Evolutionary conservation across 225 moss, liverwort and hornwort species (phyloP).

Genomic region (Bryoerythrophyllum caledonicum): DNA sequence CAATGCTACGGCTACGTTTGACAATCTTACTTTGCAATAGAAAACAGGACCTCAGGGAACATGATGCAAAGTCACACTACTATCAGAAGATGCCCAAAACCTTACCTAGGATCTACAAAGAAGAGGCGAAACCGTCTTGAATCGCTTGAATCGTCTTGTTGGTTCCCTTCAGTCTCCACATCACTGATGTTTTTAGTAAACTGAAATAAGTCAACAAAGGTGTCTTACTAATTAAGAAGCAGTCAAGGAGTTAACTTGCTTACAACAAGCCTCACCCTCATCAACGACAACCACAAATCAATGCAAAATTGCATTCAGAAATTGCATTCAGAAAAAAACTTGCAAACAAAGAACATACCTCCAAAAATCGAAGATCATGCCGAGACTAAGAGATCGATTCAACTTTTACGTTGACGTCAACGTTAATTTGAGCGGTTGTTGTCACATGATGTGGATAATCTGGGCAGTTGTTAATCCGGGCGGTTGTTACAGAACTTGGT

Average conservation of each 20-base stretch:
- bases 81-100: background rate
- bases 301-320: slow-evolving; percentile 3
- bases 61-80: background rate
- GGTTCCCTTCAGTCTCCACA: slow-evolving; percentile 21
- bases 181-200: slow-evolving; percentile 40
- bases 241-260: background rate
- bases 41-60: background rate
- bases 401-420: background rate
- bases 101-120: slow-evolving; percentile 48
- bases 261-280: background rate
- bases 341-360: no score
- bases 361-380: no score
- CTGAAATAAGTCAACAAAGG: slow-evolving; percentile 28
- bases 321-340: no score
- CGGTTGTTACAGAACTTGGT: no score
- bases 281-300: background rate
- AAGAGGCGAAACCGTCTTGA: slow-evolving; percentile 49
- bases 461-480: no score
- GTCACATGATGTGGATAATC: no score
- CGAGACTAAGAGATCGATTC: background rate
- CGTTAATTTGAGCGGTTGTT: background rate
- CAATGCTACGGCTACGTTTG: background rate
- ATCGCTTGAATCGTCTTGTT: slow-evolving; percentile 26
- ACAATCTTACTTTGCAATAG: background rate
- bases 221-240: slow-evolving; percentile 11